Evolutionary conservation across 2,329 filamentous ascomycete genomes (phyloP).

Genomic region (Diplodia seriata): DNA sequence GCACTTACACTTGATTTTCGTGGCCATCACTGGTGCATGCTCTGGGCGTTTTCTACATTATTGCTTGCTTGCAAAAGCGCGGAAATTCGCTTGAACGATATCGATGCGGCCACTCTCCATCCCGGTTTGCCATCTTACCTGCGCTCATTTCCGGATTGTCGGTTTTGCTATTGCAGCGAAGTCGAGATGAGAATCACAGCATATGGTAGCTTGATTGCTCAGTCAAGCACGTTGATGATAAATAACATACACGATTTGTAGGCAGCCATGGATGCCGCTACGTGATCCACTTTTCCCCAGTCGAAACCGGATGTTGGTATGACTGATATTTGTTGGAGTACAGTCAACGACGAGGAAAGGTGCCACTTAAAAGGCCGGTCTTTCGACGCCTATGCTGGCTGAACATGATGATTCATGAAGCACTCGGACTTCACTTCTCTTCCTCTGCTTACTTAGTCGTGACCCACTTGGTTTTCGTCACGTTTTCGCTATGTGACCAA

Average conservation of each 20-base stretch:
- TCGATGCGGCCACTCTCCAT: background rate
- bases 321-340: no score
- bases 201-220: background rate
- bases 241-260: background rate
- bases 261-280: no score
- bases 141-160: background rate
- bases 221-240: background rate
- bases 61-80: constrained; percentile 6
- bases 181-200: background rate
- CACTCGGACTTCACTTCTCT: no score
- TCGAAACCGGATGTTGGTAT: no score
- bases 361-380: no score
- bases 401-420: no score
- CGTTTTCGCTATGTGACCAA: no score
- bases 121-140: background rate
- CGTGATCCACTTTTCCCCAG: no score
- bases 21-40: constrained; percentile 4
- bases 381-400: no score
- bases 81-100: background rate
- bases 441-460: no score
- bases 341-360: no score
- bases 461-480: no score
- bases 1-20: background rate
- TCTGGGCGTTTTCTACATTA: constrained; percentile 15
- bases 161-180: background rate